Evolutionary conservation across 2,329 filamentous ascomycete species (phyloP), one percentile per base, ranked within the genome.

Genomic region (Botrytis pseudocinerea): DNA sequence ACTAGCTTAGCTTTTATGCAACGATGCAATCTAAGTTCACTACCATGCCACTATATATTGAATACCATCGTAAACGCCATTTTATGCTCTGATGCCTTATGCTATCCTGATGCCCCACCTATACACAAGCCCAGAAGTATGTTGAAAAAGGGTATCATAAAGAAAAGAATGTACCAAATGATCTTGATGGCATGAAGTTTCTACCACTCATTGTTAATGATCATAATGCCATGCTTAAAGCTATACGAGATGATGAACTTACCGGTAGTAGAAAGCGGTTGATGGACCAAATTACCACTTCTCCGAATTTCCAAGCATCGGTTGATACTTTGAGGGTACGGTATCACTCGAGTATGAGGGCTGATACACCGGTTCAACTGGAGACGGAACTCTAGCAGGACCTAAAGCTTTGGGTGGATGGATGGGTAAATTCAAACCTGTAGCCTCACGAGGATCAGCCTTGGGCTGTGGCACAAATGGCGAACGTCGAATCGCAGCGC

Each of bases 401-500:
- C 32, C n/a, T 68, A 51, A n/a, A 42, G 40, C 46, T 57, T 38
- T 68, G 22, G 65, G 65, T 42, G 65, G 48, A 57, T 69, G 62
- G 28, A 69, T 38, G 32, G 70, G 70, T 42, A 72, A 51, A 48
- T 61, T 46, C 42, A 72, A 40, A 12, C 63, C 70, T 32, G 57
- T 66, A 38, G 70, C 38, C n/a, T 61, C 7, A 69, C 59, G 62
- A 28, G 71, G 71, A 70, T 70, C 46, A n/a, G 65, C 65, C 20
- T 69, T 54, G 20, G 60, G n/a, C n/a, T 42, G 69, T 35, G 76
- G 73, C 59, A 77, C 78, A 76, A 91, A 91, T 0, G 88, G 88
- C 9, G 81, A 78, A 10, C 77, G 79, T 42, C 85, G 83, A 48
- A 92, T 88, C 76, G 86, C 92, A 14, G 85, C 83, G 78, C 90